phyloP scores from a whole-genome alignment of 2,329 filamentous ascomycete genomes.

The Ploettnerulaceae sp. region DNA sequence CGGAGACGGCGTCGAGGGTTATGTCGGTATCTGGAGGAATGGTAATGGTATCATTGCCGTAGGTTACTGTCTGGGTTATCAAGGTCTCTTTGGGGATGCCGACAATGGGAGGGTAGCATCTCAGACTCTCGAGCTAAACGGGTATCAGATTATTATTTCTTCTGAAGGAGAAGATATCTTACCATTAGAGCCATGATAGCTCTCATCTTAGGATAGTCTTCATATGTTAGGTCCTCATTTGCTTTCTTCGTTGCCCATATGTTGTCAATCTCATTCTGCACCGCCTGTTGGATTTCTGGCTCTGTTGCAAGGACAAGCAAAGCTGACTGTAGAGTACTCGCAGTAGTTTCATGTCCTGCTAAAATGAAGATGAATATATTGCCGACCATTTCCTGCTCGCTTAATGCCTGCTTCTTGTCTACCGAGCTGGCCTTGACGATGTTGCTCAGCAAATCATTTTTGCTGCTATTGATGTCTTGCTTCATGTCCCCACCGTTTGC shows the following conservation, averaged over 20 bases:
- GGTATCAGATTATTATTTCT: background rate
- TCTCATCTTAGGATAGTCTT: constrained; percentile 37
- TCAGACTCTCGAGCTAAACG: constrained; percentile 42
- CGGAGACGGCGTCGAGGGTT: constrained; percentile 12
- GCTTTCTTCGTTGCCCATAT: constrained; percentile 27
- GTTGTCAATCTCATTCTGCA: constrained; percentile 63
- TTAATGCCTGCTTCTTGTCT: constrained; percentile 35
- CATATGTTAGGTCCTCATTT: constrained; percentile 33
- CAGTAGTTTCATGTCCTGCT: constrained; percentile 74
- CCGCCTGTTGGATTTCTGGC: constrained; percentile 53
- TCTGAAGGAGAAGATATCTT: background rate
- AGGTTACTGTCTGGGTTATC: constrained; percentile 20
- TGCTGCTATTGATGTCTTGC: background rate
- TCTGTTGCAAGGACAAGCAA: constrained; percentile 62
- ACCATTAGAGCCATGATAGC: constrained; percentile 36
- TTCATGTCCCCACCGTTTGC: too few relatives aligned
- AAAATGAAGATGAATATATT: constrained; percentile 64
- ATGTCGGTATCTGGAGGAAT: constrained; percentile 17
- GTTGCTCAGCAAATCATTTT: constrained; percentile 29
- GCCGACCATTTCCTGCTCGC: constrained; percentile 60
- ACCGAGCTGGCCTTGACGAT: constrained; percentile 14
- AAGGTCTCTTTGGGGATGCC: constrained; percentile 46
- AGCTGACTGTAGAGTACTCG: constrained; percentile 66
- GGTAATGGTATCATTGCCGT: constrained; percentile 5
- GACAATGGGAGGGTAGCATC: constrained; percentile 49